Conservation (phyloP, 495 filamentous ascomycete genomes). For the Venustampulla echinocandica region DNA sequence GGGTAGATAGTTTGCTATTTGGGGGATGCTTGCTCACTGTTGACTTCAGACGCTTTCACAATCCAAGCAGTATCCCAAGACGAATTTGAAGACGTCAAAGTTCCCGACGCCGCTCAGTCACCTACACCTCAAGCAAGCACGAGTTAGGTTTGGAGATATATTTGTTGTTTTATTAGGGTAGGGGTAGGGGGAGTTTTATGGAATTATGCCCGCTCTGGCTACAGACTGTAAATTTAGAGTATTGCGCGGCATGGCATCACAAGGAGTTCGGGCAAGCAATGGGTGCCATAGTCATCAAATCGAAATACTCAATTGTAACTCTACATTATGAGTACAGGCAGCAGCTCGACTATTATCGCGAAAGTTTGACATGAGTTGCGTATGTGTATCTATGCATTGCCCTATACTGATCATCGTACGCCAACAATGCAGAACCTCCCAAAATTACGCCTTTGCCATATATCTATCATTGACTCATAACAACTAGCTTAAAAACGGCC, state of each 20-base stretch:
- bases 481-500: constrained; percentile 17
- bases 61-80: constrained; percentile 87
- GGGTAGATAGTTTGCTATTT: constrained; percentile 29
- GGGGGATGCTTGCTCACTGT: not conserved
- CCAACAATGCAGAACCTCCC: not conserved
- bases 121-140: constrained; percentile 30
- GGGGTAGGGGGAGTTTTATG: not conserved
- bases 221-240: too few relatives aligned
- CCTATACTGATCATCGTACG: constrained; percentile 4
- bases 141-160: constrained; percentile 11
- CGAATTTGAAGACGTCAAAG: constrained; percentile 91
- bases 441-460: constrained; percentile 12
- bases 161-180: not conserved
- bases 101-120: constrained; percentile 59
- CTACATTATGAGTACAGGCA: constrained; percentile 8
- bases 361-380: not conserved
- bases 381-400: constrained; percentile 2
- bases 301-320: not conserved
- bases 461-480: too few relatives aligned
- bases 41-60: constrained; percentile 67
- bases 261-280: too few relatives aligned
- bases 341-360: not conserved
- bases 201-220: too few relatives aligned
- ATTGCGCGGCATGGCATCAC: too few relatives aligned
- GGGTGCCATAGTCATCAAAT: too few relatives aligned